These are phyloP conservation scores for Theileria equi DNA, from an alignment of 169 alveolate genomes.

Conservation along the genomic window DNA sequence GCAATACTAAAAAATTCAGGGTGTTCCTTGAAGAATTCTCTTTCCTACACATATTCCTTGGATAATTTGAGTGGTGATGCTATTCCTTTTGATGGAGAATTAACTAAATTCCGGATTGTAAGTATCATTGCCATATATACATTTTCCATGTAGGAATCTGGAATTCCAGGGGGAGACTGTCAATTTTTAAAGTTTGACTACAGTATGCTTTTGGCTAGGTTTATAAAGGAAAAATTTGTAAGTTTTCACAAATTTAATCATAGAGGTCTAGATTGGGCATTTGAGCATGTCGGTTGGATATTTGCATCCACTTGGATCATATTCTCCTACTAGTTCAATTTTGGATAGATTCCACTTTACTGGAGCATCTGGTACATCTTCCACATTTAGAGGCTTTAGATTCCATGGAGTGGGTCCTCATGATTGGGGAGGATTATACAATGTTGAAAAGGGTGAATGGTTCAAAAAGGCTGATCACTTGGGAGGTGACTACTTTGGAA, in stretches of 20 bases:
- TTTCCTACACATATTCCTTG: slow-evolving; percentile 34
- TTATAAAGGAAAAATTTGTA: slow-evolving; percentile 25
- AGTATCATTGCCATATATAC: neutral
- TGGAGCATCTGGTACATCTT: slow-evolving; percentile 53
- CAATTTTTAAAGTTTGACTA: slow-evolving; percentile 51
- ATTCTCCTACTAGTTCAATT: slow-evolving; percentile 1
- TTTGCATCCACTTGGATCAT: slow-evolving; percentile 23
- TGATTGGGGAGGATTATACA: slow-evolving; percentile 28
- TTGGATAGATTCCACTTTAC: slow-evolving; percentile 60
- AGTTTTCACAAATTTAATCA: neutral
- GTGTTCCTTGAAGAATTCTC: slow-evolving; percentile 58
- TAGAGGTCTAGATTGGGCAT: slow-evolving; percentile 31
- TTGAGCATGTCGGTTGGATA: slow-evolving; percentile 51
- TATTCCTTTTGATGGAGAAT: slow-evolving; percentile 42
- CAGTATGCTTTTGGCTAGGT: slow-evolving; percentile 25
- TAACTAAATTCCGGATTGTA: slow-evolving; percentile 56
- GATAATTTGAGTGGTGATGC: slow-evolving; percentile 49
- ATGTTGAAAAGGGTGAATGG: slow-evolving; percentile 38
- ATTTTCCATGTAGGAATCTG: slow-evolving; percentile 41
- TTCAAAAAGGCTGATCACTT: slow-evolving; percentile 25
- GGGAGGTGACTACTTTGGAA: slow-evolving; percentile 63
- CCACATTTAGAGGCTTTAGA: slow-evolving; percentile 55
- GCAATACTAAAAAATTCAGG: slow-evolving; percentile 49
- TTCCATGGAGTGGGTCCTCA: slow-evolving; percentile 63
- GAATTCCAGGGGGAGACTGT: slow-evolving; percentile 63